These are phyloP conservation scores for Myxozyma mucilagina DNA, from an alignment of 805 yeast species.

Conservation along the genomic window DNA sequence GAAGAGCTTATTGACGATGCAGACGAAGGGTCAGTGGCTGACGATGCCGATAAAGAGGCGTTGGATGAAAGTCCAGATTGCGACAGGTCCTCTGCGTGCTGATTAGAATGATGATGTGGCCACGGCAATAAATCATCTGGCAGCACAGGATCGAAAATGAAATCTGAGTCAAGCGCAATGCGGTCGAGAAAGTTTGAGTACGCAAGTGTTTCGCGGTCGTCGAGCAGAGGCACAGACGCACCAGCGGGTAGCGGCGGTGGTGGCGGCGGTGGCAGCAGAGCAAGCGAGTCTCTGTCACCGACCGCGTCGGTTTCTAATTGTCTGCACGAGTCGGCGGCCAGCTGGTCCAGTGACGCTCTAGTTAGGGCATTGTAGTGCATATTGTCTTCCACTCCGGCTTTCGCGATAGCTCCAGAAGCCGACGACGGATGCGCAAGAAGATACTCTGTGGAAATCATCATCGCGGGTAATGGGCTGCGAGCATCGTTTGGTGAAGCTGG, in stretches of 20 bases:
- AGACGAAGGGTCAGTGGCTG: background rate
- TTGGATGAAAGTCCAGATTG: background rate
- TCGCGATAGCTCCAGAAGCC: background rate
- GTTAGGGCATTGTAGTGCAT: background rate
- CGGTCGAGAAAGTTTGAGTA: conserved; percentile 38
- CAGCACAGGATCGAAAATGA: conserved; percentile 39
- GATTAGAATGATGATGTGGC: conserved; percentile 1
- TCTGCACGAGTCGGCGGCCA: background rate
- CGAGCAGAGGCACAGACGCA: conserved; percentile 29
- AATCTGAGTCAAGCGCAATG: conserved; percentile 38
- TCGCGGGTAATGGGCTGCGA: background rate
- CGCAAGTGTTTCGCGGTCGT: conserved; percentile 38
- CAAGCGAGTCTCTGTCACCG: background rate
- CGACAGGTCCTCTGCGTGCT: background rate
- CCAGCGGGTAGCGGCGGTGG: conserved; percentile 13
- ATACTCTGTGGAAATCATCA: conserved; percentile 9
- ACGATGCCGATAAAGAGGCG: conserved; percentile 7
- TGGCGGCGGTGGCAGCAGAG: conserved; percentile 10
- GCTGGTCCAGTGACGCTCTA: background rate
- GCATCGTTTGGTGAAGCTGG: background rate
- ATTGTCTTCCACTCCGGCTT: background rate
- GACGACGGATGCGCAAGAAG: background rate
- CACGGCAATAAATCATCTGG: conserved; percentile 26
- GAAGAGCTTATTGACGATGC: background rate
- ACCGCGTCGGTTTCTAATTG: background rate